Evolutionary conservation across 345 rosid species (phyloP).

Genomic region (Lumnitzera littorea): DNA sequence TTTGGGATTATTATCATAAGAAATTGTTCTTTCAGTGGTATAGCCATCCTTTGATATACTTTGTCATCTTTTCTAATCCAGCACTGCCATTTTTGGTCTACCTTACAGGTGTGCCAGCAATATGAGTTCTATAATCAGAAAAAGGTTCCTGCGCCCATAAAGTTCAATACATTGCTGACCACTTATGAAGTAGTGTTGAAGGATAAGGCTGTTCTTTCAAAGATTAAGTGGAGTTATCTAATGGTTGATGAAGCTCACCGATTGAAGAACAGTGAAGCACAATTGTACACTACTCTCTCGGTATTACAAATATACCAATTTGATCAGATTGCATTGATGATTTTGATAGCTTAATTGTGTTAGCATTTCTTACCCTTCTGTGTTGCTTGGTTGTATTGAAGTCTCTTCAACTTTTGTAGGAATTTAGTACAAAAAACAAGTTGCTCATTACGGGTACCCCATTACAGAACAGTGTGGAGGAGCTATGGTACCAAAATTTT

Average conservation of each 20-base stretch:
- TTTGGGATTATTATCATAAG: too few relatives aligned
- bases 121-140: constrained; percentile 86
- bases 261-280: constrained; percentile 97
- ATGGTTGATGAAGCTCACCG: constrained; percentile 99
- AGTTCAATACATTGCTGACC: constrained; percentile 81
- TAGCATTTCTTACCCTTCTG: background rate
- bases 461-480: constrained; percentile 96
- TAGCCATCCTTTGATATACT: background rate
- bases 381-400: constrained; percentile 9
- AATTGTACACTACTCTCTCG: constrained; percentile 84
- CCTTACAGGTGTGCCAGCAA: constrained; percentile 88
- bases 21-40: too few relatives aligned
- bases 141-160: constrained; percentile 77
- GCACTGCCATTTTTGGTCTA: background rate
- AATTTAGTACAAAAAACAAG: constrained; percentile 95
- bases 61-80: background rate
- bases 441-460: constrained; percentile 98
- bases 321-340: background rate
- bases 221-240: constrained; percentile 91
- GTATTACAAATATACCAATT: constrained; percentile 27
- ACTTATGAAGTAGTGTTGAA: constrained; percentile 97
- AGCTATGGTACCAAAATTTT: constrained; percentile 66
- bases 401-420: constrained; percentile 39
- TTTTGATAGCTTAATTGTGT: background rate
- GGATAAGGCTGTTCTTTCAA: constrained; percentile 89